Percentiles rank a stretch among this genome's conserved stretches.
Conservation (phyloP, 345 rosid species). For the Dipteronia dyeriana region DNA sequence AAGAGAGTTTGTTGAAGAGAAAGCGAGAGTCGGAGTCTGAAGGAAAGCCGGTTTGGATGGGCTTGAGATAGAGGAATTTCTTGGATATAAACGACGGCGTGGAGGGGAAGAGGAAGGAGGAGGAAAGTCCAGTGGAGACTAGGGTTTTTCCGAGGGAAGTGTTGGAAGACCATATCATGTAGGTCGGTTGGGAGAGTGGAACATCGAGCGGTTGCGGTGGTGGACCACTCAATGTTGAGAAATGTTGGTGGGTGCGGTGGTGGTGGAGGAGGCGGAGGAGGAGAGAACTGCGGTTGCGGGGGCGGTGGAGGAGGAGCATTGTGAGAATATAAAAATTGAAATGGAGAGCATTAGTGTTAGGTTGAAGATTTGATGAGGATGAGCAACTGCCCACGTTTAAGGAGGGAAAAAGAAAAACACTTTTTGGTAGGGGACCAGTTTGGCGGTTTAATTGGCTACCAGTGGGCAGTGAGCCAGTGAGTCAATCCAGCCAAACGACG, state of each 20-base stretch:
- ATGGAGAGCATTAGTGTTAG: neutral
- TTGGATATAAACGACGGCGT: neutral
- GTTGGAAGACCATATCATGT: conserved; percentile 79
- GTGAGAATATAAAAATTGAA: neutral
- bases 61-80: conserved; percentile 77
- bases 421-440: no score
- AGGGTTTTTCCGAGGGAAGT: conserved; percentile 95
- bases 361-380: no score
- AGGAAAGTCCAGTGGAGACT: conserved; percentile 87
- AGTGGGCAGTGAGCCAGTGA: no score
- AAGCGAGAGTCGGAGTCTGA: conserved; percentile 85
- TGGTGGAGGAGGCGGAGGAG: conserved; percentile 31
- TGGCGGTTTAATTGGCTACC: no score
- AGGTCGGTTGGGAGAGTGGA: conserved; percentile 76
- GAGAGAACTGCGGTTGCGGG: conserved; percentile 3
- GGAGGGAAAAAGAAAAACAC: no score
- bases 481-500: no score
- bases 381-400: no score
- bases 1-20: conserved; percentile 64
- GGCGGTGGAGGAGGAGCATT: conserved; percentile 30
- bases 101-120: conserved; percentile 58
- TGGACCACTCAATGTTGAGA: conserved; percentile 15
- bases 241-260: conserved; percentile 10
- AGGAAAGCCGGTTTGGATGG: conserved; percentile 92
- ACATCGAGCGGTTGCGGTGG: conserved; percentile 23